A percentile compares a stretch with the other conserved stretches of the same genome.
These are phyloP conservation scores for Teunomyces gatunensis DNA, from an alignment of 805 yeast genomes.

Conservation along the genomic window DNA sequence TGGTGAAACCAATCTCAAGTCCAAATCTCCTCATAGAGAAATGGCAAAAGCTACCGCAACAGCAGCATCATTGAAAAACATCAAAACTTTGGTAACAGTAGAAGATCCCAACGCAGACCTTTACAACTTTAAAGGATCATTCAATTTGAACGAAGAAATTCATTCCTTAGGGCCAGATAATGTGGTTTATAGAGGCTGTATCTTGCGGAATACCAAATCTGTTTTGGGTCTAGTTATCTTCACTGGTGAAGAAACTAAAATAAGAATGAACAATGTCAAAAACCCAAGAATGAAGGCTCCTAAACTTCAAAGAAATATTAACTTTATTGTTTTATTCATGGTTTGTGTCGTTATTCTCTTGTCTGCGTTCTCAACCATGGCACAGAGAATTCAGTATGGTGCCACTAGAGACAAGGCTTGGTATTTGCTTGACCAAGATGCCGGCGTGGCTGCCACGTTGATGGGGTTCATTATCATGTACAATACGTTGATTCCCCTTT, in stretches of 20 bases:
- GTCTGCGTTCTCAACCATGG: conserved; percentile 80
- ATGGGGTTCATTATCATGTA: conserved; percentile 98
- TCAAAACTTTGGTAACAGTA: conserved; percentile 55
- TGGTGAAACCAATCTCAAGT: conserved; percentile 92
- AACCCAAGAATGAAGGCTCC: conserved; percentile 94
- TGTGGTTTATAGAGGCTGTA: conserved; percentile 87
- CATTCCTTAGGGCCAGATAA: conserved; percentile 75
- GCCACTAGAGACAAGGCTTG: conserved; percentile 48
- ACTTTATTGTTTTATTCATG: conserved; percentile 83
- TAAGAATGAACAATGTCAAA: conserved; percentile 89
- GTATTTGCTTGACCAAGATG: conserved; percentile 74
- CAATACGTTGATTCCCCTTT: conserved; percentile 91
- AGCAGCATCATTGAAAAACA: conserved; percentile 48
- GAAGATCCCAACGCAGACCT: conserved; percentile 94
- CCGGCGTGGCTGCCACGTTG: conserved; percentile 81
- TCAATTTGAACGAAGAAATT: conserved; percentile 37
- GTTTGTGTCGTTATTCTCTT: conserved; percentile 73
- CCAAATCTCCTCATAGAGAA: conserved; percentile 65
- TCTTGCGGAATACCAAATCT: conserved; percentile 76
- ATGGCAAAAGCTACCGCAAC: conserved; percentile 50
- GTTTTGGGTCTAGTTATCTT: conserved; percentile 80
- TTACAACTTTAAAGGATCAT: conserved; percentile 85
- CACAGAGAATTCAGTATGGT: conserved; percentile 55
- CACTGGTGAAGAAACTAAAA: conserved; percentile 94
- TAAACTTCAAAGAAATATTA: conserved; percentile 78